Percentiles rank a stretch among this genome's conserved stretches.
phyloP scores from a whole-genome alignment of 192 early-diverging fungal species.

The Coemansia sp. region DNA sequence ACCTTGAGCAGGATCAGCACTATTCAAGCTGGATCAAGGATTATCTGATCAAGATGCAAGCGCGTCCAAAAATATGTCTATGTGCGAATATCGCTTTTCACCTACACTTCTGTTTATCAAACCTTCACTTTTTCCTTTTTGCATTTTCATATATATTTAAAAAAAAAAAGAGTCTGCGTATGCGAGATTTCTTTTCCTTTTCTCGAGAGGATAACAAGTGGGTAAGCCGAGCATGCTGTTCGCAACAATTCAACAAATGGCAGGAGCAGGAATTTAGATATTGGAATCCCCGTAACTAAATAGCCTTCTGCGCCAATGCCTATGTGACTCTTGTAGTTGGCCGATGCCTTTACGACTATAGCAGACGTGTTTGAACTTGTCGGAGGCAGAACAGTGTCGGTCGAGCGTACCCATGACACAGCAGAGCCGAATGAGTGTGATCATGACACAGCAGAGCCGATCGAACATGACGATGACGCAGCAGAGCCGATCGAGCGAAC shows the following conservation, averaged over 20 bases:
- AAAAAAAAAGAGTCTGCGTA: background rate
- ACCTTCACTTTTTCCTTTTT: background rate
- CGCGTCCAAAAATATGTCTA: background rate
- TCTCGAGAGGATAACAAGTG: background rate
- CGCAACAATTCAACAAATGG: background rate
- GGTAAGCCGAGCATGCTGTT: background rate
- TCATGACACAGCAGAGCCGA: too few species aligned
- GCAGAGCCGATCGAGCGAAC: too few species aligned
- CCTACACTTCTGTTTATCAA: background rate
- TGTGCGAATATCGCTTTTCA: background rate
- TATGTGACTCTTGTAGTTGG: slow-evolving; percentile 1
- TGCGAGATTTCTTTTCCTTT: slow-evolving; percentile 1
- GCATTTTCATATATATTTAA: background rate
- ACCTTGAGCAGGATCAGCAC: too few species aligned
- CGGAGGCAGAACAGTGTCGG: background rate
- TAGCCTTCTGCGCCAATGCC: background rate
- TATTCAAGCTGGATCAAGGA: background rate
- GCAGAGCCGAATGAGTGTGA: background rate
- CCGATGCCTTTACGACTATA: background rate
- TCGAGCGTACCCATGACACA: background rate
- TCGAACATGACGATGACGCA: too few species aligned
- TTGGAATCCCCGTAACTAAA: background rate
- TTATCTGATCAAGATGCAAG: background rate
- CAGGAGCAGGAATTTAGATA: background rate
- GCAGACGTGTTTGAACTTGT: background rate